Percentiles rank a stretch among this genome's conserved stretches.
Conservation (phyloP, 192 early-diverging fungal species). For the Phlyctochytrium planicorne region DNA sequence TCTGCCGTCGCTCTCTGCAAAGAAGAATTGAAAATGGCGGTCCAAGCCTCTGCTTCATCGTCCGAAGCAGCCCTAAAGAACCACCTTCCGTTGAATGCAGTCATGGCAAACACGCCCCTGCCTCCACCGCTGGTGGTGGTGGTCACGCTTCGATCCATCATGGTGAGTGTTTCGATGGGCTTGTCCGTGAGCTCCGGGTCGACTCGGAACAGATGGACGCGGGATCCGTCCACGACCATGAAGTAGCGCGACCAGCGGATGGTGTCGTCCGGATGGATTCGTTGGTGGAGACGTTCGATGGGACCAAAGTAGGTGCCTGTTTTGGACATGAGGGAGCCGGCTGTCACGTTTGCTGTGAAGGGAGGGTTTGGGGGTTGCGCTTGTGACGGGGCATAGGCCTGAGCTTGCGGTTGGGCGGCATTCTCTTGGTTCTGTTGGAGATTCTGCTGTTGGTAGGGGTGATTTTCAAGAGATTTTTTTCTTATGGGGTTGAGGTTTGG, state of each 20-base stretch:
- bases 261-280: neutral
- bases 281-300: neutral
- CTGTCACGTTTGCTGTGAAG: neutral
- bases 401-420: neutral
- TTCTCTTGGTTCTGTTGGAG: neutral
- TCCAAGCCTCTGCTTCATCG: neutral
- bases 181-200: neutral
- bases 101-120: neutral
- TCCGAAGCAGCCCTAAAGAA: neutral
- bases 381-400: neutral
- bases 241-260: neutral
- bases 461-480: neutral
- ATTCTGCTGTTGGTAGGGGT: neutral
- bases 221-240: neutral
- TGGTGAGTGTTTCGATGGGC: neutral
- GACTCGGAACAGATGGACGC: neutral
- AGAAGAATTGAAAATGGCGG: too few species aligned
- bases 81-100: neutral
- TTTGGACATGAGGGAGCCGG: neutral
- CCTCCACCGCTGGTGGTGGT: neutral
- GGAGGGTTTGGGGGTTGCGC: neutral
- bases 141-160: neutral
- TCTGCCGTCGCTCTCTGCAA: too few species aligned
- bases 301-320: neutral
- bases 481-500: too few species aligned